Conservation (phyloP, 1,284 basidiomycete species). For the Blastosporella zonata region DNA sequence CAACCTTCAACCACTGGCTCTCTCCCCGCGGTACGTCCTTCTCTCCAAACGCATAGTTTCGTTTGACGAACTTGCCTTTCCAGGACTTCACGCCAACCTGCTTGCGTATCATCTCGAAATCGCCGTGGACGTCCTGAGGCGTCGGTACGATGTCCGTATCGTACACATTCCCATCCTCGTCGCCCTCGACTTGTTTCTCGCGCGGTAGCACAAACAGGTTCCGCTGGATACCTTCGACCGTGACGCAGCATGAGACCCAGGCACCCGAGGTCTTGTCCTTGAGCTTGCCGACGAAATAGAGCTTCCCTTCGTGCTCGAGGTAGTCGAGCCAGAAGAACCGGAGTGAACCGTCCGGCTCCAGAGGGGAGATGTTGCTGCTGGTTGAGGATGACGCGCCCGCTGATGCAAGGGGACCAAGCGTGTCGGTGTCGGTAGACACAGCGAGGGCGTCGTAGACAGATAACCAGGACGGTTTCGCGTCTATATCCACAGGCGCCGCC, state of each 20-base stretch:
- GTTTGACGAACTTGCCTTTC: conserved; percentile 81
- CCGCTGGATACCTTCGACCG: conserved; percentile 83
- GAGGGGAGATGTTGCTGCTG: conserved; percentile 49
- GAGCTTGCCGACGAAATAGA: conserved; percentile 88
- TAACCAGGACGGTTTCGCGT: conserved; percentile 66
- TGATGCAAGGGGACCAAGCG: conserved; percentile 44
- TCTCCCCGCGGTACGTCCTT: conserved; percentile 79
- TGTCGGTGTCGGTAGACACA: conserved; percentile 50
- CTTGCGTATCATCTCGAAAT: conserved; percentile 80
- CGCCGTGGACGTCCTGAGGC: conserved; percentile 72
- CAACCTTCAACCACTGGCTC: conserved; percentile 88
- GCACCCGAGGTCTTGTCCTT: conserved; percentile 65
- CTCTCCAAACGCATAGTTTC: conserved; percentile 94
- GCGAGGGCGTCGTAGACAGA: conserved; percentile 71
- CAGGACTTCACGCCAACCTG: conserved; percentile 77
- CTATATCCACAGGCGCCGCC: conserved; percentile 33
- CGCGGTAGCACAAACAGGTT: conserved; percentile 95
- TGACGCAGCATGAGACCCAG: conserved; percentile 89
- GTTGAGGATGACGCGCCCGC: conserved; percentile 38
- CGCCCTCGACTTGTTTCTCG: conserved; percentile 58
- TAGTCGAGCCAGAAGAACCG: conserved; percentile 94
- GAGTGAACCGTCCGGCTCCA: conserved; percentile 82
- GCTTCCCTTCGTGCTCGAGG: conserved; percentile 75
- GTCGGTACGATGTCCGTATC: conserved; percentile 79
- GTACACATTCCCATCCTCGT: conserved; percentile 51